These are phyloP conservation scores for Candida qinlingensis DNA, from an alignment of 805 yeast genomes.

Conservation along the genomic window DNA sequence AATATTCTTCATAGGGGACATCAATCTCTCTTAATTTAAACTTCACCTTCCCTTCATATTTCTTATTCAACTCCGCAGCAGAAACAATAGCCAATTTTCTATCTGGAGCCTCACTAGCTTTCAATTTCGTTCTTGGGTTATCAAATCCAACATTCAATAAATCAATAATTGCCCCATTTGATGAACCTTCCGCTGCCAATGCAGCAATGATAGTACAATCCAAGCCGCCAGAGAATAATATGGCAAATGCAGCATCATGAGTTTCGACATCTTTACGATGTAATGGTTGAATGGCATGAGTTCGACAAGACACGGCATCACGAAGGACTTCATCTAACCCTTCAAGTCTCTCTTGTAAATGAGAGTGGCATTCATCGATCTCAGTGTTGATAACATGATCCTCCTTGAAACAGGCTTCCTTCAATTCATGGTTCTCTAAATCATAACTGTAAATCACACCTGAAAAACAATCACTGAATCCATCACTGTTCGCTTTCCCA, in stretches of 20 bases:
- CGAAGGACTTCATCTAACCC: slow-evolving; percentile 28
- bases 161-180: slow-evolving; percentile 44
- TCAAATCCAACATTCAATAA: slow-evolving; percentile 90
- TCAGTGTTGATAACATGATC: slow-evolving; percentile 18
- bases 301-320: slow-evolving; percentile 42
- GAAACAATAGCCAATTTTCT: slow-evolving; percentile 67
- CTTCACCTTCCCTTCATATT: slow-evolving; percentile 33
- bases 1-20: slow-evolving; percentile 65
- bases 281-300: slow-evolving; percentile 56
- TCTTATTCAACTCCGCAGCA: slow-evolving; percentile 42
- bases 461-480: slow-evolving; percentile 50
- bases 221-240: slow-evolving; percentile 90
- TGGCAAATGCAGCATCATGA: slow-evolving; percentile 34
- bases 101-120: slow-evolving; percentile 77
- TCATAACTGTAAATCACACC: slow-evolving; percentile 46
- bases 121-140: slow-evolving; percentile 68
- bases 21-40: slow-evolving; percentile 62
- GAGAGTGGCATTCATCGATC: slow-evolving; percentile 17
- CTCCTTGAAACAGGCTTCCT: slow-evolving; percentile 7
- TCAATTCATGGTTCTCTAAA: slow-evolving; percentile 17
- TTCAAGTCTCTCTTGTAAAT: slow-evolving; percentile 9
- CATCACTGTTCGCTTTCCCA: slow-evolving; percentile 22
- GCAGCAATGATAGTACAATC: slow-evolving; percentile 85
- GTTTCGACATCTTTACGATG: slow-evolving; percentile 25
- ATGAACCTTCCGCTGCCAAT: slow-evolving; percentile 33